A percentile compares a stretch with the other conserved stretches of the same genome.
phyloP scores from a whole-genome alignment of 225 moss, liverwort and hornwort genomes.

The Antitrichia curtipendula region DNA sequence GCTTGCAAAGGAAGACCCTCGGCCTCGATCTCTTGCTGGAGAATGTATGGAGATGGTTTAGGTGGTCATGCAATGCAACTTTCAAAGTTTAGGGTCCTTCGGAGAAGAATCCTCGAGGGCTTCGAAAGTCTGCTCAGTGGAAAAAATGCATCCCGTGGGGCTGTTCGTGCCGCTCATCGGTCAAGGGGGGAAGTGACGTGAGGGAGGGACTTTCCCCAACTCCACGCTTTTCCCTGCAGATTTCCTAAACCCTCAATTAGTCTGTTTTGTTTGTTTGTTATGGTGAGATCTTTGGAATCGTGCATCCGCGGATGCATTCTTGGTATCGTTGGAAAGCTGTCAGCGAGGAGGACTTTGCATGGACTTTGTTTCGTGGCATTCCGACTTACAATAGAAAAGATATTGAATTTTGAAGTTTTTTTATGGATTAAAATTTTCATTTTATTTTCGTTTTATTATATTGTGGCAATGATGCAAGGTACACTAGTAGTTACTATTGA shows the following conservation, averaged over 20 bases:
- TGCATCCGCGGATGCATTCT: accelerated
- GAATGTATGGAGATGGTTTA: background rate
- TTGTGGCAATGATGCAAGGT: accelerated
- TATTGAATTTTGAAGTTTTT: background rate
- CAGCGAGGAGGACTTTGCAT: accelerated
- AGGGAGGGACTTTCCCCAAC: too few species aligned
- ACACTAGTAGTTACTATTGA: background rate
- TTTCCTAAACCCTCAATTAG: background rate
- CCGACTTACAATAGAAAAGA: accelerated
- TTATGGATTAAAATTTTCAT: background rate
- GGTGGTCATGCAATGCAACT: background rate
- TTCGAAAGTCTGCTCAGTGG: background rate
- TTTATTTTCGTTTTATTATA: background rate
- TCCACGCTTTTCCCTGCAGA: background rate
- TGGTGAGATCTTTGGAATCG: accelerated
- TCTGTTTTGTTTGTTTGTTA: too few species aligned
- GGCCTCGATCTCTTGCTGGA: background rate
- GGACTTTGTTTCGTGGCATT: background rate
- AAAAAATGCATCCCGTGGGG: background rate
- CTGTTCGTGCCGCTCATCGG: background rate
- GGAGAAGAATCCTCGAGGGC: background rate
- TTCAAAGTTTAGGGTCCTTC: too few species aligned
- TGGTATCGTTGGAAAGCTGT: background rate
- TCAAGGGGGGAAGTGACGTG: background rate
- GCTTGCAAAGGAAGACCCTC: background rate